Evolutionary conservation across 441 rosid species (phyloP).

Genomic region (Erodium chrysanthum): DNA sequence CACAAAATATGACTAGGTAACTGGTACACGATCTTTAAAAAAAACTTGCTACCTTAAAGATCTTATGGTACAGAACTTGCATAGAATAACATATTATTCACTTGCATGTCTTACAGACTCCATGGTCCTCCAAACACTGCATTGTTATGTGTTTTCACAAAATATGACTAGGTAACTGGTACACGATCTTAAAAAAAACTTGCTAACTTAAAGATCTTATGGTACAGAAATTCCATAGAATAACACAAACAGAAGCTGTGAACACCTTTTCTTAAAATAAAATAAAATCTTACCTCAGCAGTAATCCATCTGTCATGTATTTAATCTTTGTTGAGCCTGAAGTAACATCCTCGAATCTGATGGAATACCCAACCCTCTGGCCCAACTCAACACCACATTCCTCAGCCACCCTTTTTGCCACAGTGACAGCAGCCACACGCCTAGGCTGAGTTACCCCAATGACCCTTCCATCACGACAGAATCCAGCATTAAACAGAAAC

Average conservation of each 20-base stretch:
- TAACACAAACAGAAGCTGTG: not conserved
- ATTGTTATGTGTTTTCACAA: not conserved
- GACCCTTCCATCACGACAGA: conserved; percentile 59
- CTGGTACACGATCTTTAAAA: not conserved
- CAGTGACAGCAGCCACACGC: conserved; percentile 87
- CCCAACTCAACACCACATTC: conserved; percentile 74
- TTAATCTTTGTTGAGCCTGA: conserved; percentile 56
- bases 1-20: not conserved
- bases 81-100: not conserved
- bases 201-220: not conserved
- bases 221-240: not conserved
- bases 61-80: not conserved
- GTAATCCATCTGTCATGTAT: conserved; percentile 89
- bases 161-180: not conserved
- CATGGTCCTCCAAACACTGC: not conserved
- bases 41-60: not conserved
- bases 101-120: too few species aligned
- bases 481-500: conserved; percentile 59
- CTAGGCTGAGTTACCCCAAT: conserved; percentile 80
- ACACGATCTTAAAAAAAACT: not conserved
- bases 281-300: conserved; percentile 47
- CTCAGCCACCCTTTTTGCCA: conserved; percentile 80
- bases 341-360: conserved; percentile 75
- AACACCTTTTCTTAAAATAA: not conserved
- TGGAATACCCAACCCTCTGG: conserved; percentile 72